Base-by-base conservation (phyloP, 139 green algal species). In the Picochlorum sp. region DNA sequence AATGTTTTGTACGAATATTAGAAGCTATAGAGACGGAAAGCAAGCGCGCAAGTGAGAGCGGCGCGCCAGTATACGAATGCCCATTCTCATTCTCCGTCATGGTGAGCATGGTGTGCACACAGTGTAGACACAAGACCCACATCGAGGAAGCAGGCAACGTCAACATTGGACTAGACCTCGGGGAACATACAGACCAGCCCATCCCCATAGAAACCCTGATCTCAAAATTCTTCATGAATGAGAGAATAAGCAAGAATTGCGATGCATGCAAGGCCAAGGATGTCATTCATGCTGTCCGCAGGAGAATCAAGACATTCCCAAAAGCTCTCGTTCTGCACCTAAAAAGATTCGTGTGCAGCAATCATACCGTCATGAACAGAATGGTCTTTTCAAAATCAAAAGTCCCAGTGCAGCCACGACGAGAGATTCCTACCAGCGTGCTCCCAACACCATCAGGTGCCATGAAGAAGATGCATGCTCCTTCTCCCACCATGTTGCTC, bases 321-420 rank as follows among this genome's bases (percentile, higher is more conserved):
- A 72, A 74, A 1, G 66, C 88, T 28, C 66, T 90, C 62, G 80
- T 71, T n/a, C 72, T 90, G 52, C 83, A 90, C 73, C 57, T 90
- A 30, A 90, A 90, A 68, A 73, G 83, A 34, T 90, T 90, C 71
- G 47, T 54, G 6, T 54, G 34, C 8, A 41, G 34, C 8, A 41
- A 41, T 41, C 7, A 41, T 41, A 41, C 34, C 8, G 34, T 4
- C 8, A 41, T 41, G 34, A 41, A 41, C 34, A 41, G 34, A 14
- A 13, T 41, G 34, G 34, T 41, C 5, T 41, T 41, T 11, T 41
- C 34, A 3, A 54, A 54, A 54, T 54, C 47, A 9, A 20, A 54
- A 54, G 47, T 21, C 16, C n/a, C n/a, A 26, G 47, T 54, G 11
- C 47, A 54, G n/a, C 47, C 47, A 21, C 34, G 47, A 10, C 16